phyloP scores from a whole-genome alignment of 2,329 filamentous ascomycete species.

The Mycosphaerella arachidis region DNA sequence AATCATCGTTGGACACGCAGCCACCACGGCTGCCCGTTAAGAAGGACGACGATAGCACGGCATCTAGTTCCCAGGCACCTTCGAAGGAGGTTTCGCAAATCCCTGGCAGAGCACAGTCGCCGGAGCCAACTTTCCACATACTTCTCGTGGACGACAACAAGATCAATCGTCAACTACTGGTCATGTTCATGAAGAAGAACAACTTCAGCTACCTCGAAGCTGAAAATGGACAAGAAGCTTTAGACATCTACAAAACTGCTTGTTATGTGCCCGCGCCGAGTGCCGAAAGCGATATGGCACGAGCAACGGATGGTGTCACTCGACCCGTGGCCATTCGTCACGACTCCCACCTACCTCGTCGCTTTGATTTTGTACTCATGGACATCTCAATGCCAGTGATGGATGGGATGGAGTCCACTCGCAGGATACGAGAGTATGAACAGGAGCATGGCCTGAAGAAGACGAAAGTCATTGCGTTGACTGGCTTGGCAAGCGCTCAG shows the following conservation, averaged over 20 bases:
- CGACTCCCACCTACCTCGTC: background rate
- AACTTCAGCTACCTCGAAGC: constrained; percentile 41
- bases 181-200: constrained; percentile 26
- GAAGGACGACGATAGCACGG: background rate
- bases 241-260: constrained; percentile 24
- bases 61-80: background rate
- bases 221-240: constrained; percentile 45
- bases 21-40: background rate
- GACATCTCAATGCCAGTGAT: constrained; percentile 38
- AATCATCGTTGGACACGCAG: background rate
- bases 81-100: background rate
- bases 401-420: constrained; percentile 32
- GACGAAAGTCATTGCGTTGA: constrained; percentile 26
- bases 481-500: constrained; percentile 27
- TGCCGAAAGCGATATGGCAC: background rate
- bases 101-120: constrained; percentile 2
- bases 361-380: constrained; percentile 44
- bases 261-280: background rate
- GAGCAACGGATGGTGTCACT: background rate
- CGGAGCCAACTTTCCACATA: constrained; percentile 11
- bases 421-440: constrained; percentile 29
- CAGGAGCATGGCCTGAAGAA: constrained; percentile 12
- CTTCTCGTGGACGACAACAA: constrained; percentile 34
- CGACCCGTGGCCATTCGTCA: background rate
- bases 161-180: constrained; percentile 30